Percentiles rank a stretch among this genome's conserved stretches.
These are phyloP conservation scores for Botryosphaeria agaves DNA, from an alignment of 2,329 filamentous ascomycete species.

Conservation along the genomic window DNA sequence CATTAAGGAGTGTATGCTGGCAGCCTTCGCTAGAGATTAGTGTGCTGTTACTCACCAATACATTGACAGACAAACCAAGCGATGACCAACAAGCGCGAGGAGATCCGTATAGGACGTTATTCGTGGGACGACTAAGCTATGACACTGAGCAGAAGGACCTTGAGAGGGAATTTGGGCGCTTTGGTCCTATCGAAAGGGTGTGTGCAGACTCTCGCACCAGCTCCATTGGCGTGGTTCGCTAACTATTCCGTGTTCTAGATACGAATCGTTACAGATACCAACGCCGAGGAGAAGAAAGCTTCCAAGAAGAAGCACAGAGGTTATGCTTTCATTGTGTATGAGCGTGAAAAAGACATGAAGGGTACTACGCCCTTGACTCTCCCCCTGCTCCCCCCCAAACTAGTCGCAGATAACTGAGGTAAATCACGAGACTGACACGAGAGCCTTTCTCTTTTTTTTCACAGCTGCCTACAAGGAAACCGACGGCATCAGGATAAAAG, in stretches of 20 bases:
- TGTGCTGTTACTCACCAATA: not conserved
- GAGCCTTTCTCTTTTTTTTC: slow-evolving; percentile 36
- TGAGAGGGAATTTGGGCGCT: slow-evolving; percentile 83
- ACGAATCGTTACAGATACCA: slow-evolving; percentile 66
- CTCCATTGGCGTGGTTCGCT: slow-evolving; percentile 4
- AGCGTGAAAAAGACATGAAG: slow-evolving; percentile 98
- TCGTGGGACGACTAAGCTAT: slow-evolving; percentile 80
- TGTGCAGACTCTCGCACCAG: slow-evolving; percentile 15
- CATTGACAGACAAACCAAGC: slow-evolving; percentile 50
- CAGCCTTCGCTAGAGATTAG: too few relatives aligned
- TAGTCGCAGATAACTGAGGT: slow-evolving; percentile 4
- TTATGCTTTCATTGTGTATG: slow-evolving; percentile 94
- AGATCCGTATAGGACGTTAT: slow-evolving; percentile 88
- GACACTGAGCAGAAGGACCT: slow-evolving; percentile 78
- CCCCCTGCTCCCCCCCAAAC: slow-evolving; percentile 16
- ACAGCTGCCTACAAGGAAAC: slow-evolving; percentile 79
- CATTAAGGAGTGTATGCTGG: slow-evolving; percentile 44
- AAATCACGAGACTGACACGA: slow-evolving; percentile 40
- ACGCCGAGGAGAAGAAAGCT: slow-evolving; percentile 40
- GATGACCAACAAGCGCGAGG: slow-evolving; percentile 81
- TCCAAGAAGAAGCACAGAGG: slow-evolving; percentile 54
- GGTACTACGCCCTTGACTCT: slow-evolving; percentile 48
- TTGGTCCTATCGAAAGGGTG: slow-evolving; percentile 86
- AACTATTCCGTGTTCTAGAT: slow-evolving; percentile 40
- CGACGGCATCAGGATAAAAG: slow-evolving; percentile 85